phyloP scores from a whole-genome alignment of 192 early-diverging fungal genomes.

The Podila minutissima region DNA sequence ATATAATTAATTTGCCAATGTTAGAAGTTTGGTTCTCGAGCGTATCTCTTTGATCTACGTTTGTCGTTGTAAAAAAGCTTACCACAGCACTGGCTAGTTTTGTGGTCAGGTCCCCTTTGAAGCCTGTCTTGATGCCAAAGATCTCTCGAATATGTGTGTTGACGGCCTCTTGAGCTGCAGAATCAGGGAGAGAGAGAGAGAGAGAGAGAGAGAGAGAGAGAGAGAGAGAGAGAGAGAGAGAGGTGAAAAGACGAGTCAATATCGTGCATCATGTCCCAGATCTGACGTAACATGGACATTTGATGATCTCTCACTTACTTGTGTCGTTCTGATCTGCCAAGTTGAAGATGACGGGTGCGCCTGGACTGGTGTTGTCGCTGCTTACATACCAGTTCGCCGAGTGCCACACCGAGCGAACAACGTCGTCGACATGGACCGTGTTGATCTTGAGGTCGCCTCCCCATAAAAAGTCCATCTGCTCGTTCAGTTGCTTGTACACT shows the following conservation, averaged over 20 bases:
- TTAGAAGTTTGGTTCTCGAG: not conserved
- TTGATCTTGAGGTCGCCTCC: conserved; percentile 88
- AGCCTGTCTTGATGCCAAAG: conserved; percentile 84
- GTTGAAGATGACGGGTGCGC: conserved; percentile 75
- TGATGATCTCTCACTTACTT: conserved; percentile 57
- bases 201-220: too few species aligned
- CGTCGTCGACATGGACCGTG: conserved; percentile 95
- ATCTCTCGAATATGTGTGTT: conserved; percentile 73
- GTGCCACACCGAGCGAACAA: conserved; percentile 69
- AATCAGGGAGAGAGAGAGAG: not conserved
- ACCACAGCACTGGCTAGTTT: conserved; percentile 74
- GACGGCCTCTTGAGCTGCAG: conserved; percentile 78
- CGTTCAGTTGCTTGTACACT: conserved; percentile 80
- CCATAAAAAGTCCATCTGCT: conserved; percentile 96
- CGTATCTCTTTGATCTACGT: conserved; percentile 71
- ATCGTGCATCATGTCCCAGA: too few species aligned
- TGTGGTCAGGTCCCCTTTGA: conserved; percentile 76
- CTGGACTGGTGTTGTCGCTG: conserved; percentile 54
- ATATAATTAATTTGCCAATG: not conserved
- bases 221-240: too few species aligned
- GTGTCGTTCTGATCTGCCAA: conserved; percentile 88
- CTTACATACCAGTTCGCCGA: conserved; percentile 64
- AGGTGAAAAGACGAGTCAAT: too few species aligned
- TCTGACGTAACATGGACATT: too few species aligned
- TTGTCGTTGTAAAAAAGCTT: not conserved